Conservation (phyloP, 257 asterid species). For the Solanum sparsipilum region DNA sequence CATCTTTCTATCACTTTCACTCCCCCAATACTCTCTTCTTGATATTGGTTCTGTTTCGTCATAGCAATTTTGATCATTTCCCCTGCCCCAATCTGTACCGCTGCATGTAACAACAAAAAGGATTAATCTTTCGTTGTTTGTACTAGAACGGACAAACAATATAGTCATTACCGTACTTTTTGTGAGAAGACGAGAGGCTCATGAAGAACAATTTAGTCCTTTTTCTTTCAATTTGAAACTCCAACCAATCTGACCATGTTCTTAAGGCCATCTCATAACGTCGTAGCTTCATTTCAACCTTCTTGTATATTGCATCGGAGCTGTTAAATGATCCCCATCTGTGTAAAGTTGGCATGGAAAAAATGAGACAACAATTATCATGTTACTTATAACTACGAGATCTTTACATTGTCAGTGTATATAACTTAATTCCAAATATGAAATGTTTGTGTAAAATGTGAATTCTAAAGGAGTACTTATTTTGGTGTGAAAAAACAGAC, state of each 20-base stretch:
- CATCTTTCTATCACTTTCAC: conserved; percentile 5
- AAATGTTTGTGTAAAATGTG: background rate
- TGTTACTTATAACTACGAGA: background rate
- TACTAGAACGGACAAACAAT: background rate
- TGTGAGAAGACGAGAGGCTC: conserved; percentile 37
- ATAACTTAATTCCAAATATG: background rate
- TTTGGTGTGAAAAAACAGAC: background rate
- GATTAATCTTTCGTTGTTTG: background rate
- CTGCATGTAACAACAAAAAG: background rate
- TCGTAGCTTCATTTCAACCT: conserved; percentile 12
- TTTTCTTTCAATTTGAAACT: conserved; percentile 20
- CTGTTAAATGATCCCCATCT: conserved; percentile 47
- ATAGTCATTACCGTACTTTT: conserved; percentile 1
- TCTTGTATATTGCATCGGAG: conserved; percentile 20
- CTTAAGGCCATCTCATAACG: conserved; percentile 34
- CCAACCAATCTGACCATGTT: conserved; percentile 57
- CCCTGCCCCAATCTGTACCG: conserved; percentile 20
- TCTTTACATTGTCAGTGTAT: background rate
- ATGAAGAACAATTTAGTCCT: conserved; percentile 36
- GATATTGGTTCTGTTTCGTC: conserved; percentile 19
- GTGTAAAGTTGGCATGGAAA: background rate
- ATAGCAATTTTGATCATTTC: conserved; percentile 20
- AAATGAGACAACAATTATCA: background rate
- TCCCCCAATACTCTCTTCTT: conserved; percentile 15
- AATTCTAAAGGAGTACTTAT: background rate